Conservation (phyloP, 768 basidiomycete species). For the Auriscalpium vulgare region DNA sequence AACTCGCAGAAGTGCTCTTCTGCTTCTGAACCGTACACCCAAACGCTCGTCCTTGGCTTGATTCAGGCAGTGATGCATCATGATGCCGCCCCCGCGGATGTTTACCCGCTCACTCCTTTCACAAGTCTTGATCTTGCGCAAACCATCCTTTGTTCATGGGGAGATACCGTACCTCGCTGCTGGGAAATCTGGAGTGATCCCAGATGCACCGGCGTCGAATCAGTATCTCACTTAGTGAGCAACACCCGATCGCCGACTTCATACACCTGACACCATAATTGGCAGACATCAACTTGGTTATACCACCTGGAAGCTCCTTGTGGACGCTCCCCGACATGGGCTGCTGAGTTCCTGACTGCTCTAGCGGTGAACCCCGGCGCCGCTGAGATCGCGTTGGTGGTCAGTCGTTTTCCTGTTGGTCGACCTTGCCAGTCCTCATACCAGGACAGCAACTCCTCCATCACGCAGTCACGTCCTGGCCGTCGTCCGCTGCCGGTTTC, state of each 20-base stretch:
- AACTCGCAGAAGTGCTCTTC: background rate
- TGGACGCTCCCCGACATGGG: slow-evolving; percentile 10
- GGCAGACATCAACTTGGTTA: slow-evolving; percentile 49
- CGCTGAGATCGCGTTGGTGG: slow-evolving; percentile 9
- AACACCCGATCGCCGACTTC: background rate
- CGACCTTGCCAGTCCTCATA: background rate
- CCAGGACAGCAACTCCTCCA: background rate
- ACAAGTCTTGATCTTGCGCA: slow-evolving; percentile 33
- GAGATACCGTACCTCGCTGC: slow-evolving; percentile 48
- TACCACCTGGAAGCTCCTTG: slow-evolving; percentile 27
- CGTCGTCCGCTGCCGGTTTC: background rate
- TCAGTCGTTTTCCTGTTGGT: background rate
- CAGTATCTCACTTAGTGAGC: slow-evolving; percentile 41
- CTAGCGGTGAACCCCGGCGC: slow-evolving; percentile 3
- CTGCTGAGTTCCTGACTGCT: slow-evolving; percentile 7
- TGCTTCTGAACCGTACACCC: background rate
- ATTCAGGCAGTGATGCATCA: slow-evolving; percentile 5
- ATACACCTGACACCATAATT: background rate
- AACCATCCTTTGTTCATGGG: slow-evolving; percentile 50
- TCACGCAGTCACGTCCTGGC: background rate
- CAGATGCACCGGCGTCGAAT: slow-evolving; percentile 40
- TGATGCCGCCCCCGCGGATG: slow-evolving; percentile 10
- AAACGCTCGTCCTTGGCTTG: background rate
- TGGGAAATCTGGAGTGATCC: slow-evolving; percentile 59
- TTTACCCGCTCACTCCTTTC: background rate